Evolutionary conservation across 2,329 filamentous ascomycete species (phyloP), one percentile per base, ranked within the genome.

Genomic region (Dothiorella sarmentorum): DNA sequence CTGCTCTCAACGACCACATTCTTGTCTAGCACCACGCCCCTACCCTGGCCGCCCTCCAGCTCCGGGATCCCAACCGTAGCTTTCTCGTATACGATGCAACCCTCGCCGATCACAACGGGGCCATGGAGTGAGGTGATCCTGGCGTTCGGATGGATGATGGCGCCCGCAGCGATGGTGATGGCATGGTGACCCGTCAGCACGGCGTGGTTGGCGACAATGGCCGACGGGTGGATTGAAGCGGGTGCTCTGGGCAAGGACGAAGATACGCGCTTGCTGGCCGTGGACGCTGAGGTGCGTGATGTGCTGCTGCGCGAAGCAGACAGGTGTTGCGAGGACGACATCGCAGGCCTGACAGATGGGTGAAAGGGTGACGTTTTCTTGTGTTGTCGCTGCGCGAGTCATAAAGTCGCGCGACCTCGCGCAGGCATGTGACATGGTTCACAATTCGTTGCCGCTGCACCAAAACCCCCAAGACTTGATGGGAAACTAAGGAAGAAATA

Each of bases 61-160:
- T 61, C 69, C 61, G 61, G 65, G 60, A 56, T 63, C n/a, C 73
- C 73, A 2, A 80, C 67, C 20, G 71, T 66, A 15, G 76, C 75
- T 33, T 78, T 78, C 67, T 97, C 94, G 65, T 88, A 85, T 42
- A 97, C 80, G 44, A 96, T 88, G 66, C 89, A 94, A 24, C 74
- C 73, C 42, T 73, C 70, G 0, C 75, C 77, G 7, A 80, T 68
- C 17, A 70, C 70, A 1, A 80, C 75, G 1, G 72, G 71, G n/a
- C 74, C 75, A 17, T 71, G 57, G 1, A 71, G 68, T 37, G 76
- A 76, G 35, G 69, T 71, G 27, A 80, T 69, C 52, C 68, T 85
- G 15, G 87, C 84, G 49, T 92, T 89, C 1, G 94, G 92, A 68
- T 97, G 93, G n/a, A 99, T 76, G 6, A 97, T 83, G 3, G 85